Evolutionary conservation across 768 basidiomycete genomes (phyloP), one percentile per base, ranked within the genome.

Genomic region (Boletus rufocinnamomeus): DNA sequence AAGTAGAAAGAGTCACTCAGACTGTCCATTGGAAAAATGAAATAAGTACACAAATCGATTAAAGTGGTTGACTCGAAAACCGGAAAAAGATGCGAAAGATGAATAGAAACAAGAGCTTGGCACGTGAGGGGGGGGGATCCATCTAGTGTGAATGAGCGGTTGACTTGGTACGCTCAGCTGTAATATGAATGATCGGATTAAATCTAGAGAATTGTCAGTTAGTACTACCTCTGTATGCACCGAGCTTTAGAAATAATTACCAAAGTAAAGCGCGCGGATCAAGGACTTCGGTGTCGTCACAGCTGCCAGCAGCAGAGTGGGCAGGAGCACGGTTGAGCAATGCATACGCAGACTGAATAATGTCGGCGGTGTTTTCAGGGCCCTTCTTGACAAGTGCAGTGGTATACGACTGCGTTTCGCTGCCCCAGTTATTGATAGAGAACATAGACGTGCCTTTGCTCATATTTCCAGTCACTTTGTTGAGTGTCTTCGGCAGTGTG

Each of bases 391-490:
- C n/a, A n/a, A n/a, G n/a, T n/a, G n/a, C n/a, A n/a, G n/a, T n/a
- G n/a, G n/a, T n/a, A n/a, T n/a, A 59, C 19, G 49, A 45, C 3
- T 46, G 27, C 0, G 9, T 56, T 50, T 59, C 14, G 6, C 34
- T 28, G 13, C 49, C 43, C 58, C 54, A 59, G 35, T 59, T 56
- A 14, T 2, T 23, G 34, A 57, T 32, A 34, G 58, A 59, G 16
- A 59, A 59, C 49, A 59, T 56, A 0, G 28, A 51, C 0, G 8
- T 30, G 0, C 35, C 54, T 46, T 59, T 59, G 54, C 54, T 59
- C 54, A 59, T 56, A 3, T 50, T 59, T 7, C 37, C 35, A 0
- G 54, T 51, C 2, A 8, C 49, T 23, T 59, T 50, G 49, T 59
- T 59, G 35, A 56, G 35, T 11, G 19, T 45, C 58, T 51, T 56